A percentile compares a stretch with the other conserved stretches of the same genome.
Evolutionary conservation across 768 basidiomycete genomes (phyloP).

Genomic region (Gloeophyllum trabeum): DNA sequence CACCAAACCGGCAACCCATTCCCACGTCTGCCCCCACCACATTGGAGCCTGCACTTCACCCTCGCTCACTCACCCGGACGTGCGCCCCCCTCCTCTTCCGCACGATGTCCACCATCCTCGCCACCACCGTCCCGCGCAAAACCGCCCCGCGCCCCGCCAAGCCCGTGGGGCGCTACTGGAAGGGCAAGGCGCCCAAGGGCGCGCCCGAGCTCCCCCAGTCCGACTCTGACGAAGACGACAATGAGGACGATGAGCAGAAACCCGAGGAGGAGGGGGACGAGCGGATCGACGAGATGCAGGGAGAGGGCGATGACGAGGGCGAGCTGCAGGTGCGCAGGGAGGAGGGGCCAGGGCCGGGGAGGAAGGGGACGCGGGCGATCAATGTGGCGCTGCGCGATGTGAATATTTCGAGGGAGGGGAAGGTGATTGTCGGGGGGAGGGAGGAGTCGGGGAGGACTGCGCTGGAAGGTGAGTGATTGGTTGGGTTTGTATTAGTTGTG

Average conservation of each 20-base stretch:
- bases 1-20: no score
- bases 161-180: slow-evolving; percentile 83
- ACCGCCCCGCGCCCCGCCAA: slow-evolving; percentile 67
- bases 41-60: no score
- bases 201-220: slow-evolving; percentile 51
- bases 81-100: background rate
- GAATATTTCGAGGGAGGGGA: slow-evolving; percentile 69
- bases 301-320: no score
- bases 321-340: slow-evolving; percentile 16
- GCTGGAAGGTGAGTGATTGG: slow-evolving; percentile 35
- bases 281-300: slow-evolving; percentile 30
- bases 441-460: slow-evolving; percentile 71
- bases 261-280: slow-evolving; percentile 42
- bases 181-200: slow-evolving; percentile 82
- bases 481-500: slow-evolving; percentile 15
- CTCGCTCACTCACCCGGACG: no score
- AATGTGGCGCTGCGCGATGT: slow-evolving; percentile 73
- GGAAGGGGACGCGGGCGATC: slow-evolving; percentile 38
- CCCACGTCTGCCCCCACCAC: no score
- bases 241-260: slow-evolving; percentile 31
- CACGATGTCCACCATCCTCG: background rate
- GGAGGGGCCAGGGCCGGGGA: slow-evolving; percentile 5
- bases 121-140: slow-evolving; percentile 22
- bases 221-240: slow-evolving; percentile 41
- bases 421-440: slow-evolving; percentile 68